Conservation (phyloP, 176 grass and related monocot species). For the Musa schizocarpa region DNA sequence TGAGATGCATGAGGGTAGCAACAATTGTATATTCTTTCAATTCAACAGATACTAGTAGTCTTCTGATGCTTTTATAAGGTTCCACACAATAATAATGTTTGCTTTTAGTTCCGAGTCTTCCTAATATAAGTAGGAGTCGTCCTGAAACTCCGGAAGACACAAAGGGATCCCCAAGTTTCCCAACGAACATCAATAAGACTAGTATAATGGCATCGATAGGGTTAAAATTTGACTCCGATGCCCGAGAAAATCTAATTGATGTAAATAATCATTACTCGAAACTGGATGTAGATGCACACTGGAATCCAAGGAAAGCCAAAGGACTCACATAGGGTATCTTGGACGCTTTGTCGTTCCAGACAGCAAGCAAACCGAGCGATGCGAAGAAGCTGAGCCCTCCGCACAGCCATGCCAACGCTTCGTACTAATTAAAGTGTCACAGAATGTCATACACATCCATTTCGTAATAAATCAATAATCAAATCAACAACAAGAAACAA, state of each 20-base stretch:
- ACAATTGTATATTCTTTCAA: too few species aligned
- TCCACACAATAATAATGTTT: too few species aligned
- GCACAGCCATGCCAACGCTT: slow-evolving; percentile 87
- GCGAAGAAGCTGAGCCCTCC: slow-evolving; percentile 83
- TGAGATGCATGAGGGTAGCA: too few species aligned
- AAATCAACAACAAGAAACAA: background rate
- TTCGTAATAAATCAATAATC: background rate
- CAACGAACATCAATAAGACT: background rate
- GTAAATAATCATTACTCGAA: too few species aligned
- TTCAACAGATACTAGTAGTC: too few species aligned
- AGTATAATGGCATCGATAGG: background rate
- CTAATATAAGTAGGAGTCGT: too few species aligned
- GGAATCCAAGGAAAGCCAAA: background rate
- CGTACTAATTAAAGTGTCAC: slow-evolving; percentile 35
- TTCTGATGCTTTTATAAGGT: too few species aligned
- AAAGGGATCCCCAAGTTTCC: background rate
- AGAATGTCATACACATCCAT: slow-evolving; percentile 25
- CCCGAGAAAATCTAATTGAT: too few species aligned
- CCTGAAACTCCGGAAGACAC: too few species aligned
- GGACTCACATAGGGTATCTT: slow-evolving; percentile 82
- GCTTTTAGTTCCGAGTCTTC: too few species aligned
- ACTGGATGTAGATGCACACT: background rate
- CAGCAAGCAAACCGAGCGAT: slow-evolving; percentile 38
- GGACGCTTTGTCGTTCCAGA: slow-evolving; percentile 85
- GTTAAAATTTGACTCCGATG: background rate